Percentiles rank a stretch among this genome's conserved stretches.
These are phyloP conservation scores for Globisporangium perplexum DNA, from an alignment of 352 stramenopile genomes.

Conservation along the genomic window DNA sequence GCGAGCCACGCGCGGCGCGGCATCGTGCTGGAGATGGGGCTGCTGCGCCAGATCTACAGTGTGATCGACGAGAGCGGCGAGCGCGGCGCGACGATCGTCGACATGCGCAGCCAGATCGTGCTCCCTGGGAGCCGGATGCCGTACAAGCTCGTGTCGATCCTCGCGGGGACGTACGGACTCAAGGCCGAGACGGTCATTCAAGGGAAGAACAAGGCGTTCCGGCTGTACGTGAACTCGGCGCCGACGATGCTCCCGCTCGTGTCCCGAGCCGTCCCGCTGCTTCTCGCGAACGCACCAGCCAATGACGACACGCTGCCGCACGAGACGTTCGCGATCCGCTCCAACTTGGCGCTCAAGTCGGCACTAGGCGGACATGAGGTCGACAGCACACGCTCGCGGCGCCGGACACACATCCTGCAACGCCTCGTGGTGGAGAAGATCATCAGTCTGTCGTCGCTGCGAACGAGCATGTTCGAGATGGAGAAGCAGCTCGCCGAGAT, in stretches of 20 bases:
- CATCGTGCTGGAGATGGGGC: slow-evolving; percentile 56
- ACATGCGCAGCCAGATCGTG: slow-evolving; percentile 65
- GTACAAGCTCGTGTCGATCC: slow-evolving; percentile 67
- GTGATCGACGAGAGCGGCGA: slow-evolving; percentile 65
- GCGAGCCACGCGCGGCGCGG: slow-evolving; percentile 17
- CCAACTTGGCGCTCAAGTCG: slow-evolving; percentile 20
- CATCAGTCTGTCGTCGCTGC: slow-evolving; percentile 70
- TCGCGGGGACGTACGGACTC: slow-evolving; percentile 66
- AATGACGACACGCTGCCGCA: neutral
- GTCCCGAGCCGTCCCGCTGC: neutral
- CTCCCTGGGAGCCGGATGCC: slow-evolving; percentile 70
- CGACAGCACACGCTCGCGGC: slow-evolving; percentile 49
- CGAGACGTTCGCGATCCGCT: neutral
- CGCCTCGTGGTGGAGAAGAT: slow-evolving; percentile 63
- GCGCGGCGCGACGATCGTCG: slow-evolving; percentile 63
- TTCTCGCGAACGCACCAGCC: slow-evolving; percentile 8
- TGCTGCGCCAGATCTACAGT: slow-evolving; percentile 66
- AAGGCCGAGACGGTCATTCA: slow-evolving; percentile 69
- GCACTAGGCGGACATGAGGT: slow-evolving; percentile 50
- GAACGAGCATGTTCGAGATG: slow-evolving; percentile 75
- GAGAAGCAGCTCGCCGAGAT: slow-evolving; percentile 26
- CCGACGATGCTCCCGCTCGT: slow-evolving; percentile 2
- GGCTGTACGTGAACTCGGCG: slow-evolving; percentile 35
- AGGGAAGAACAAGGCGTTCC: slow-evolving; percentile 80
- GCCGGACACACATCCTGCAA: slow-evolving; percentile 56